A percentile compares a stretch with the other conserved stretches of the same genome.
These are phyloP conservation scores for Suillus subalutaceus DNA, from an alignment of 768 basidiomycete species.

Conservation along the genomic window DNA sequence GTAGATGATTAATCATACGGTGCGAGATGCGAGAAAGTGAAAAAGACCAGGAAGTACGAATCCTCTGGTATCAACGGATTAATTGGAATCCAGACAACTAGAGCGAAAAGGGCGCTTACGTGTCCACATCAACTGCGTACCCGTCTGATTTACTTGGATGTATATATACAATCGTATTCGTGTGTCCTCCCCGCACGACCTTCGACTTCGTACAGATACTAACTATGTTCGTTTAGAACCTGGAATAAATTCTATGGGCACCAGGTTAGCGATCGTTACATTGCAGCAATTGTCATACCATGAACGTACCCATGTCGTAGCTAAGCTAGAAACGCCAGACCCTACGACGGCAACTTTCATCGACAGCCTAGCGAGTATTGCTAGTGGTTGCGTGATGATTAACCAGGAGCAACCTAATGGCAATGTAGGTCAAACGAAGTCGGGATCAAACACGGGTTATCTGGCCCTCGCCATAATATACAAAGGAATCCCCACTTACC, in stretches of 20 bases:
- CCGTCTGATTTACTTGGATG: slow-evolving; percentile 16
- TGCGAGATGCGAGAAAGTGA: not conserved
- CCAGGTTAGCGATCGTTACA: not conserved
- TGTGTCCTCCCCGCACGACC: slow-evolving; percentile 72
- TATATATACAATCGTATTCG: slow-evolving; percentile 67
- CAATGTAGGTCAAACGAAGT: no score
- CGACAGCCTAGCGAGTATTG: not conserved
- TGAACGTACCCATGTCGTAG: slow-evolving; percentile 64
- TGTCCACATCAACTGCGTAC: slow-evolving; percentile 62
- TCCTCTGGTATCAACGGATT: not conserved
- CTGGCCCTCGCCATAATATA: no score
- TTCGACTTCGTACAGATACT: slow-evolving; percentile 73
- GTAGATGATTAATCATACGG: no score
- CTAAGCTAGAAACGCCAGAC: slow-evolving; percentile 60
- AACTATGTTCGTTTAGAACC: slow-evolving; percentile 74
- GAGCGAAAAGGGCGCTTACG: slow-evolving; percentile 46
- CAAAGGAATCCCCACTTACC: no score
- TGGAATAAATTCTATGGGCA: slow-evolving; percentile 22
- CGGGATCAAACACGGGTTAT: no score
- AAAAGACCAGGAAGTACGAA: no score
- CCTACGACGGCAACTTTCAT: slow-evolving; percentile 56
- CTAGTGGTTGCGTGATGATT: not conserved
- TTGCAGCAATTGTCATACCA: slow-evolving; percentile 18
- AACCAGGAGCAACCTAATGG: no score
- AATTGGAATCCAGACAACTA: not conserved